Percentiles rank a stretch among this genome's conserved stretches.
Conservation (phyloP, 345 rosid species). For the Euphorbia tirucalli region DNA sequence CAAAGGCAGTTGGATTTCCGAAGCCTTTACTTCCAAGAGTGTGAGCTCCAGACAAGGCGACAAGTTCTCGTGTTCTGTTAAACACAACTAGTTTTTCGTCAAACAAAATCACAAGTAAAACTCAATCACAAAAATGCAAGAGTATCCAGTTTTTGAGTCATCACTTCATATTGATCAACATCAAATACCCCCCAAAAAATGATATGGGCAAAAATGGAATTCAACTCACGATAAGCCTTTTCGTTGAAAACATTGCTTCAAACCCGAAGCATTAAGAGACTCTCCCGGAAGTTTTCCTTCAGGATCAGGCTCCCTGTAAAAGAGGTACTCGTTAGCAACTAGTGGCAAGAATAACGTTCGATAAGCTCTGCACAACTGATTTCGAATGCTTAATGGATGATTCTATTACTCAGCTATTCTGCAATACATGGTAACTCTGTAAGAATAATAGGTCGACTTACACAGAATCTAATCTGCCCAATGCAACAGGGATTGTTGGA, state of each 20-base stretch:
- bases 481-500: constrained; percentile 59
- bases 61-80: constrained; percentile 71
- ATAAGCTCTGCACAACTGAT: too few relatives aligned
- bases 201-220: not conserved
- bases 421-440: too few relatives aligned
- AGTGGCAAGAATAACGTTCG: not conserved
- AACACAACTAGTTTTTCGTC: not conserved
- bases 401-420: too few relatives aligned
- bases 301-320: constrained; percentile 67
- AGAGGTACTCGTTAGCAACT: constrained; percentile 7
- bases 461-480: constrained; percentile 78
- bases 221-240: constrained; percentile 90
- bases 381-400: too few relatives aligned
- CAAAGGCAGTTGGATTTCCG: constrained; percentile 67
- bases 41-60: constrained; percentile 89
- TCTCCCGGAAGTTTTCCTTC: constrained; percentile 84
- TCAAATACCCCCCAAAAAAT: too few relatives aligned
- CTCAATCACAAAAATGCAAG: not conserved
- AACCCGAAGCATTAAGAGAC: constrained; percentile 58
- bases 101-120: not conserved
- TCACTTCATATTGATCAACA: not conserved
- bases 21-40: constrained; percentile 88
- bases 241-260: constrained; percentile 69
- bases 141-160: not conserved
- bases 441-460: too few relatives aligned